Evolutionary conservation across 2,329 filamentous ascomycete genomes (phyloP), one percentile per base, ranked within the genome.

Genomic region (Epichloe uncinata): DNA sequence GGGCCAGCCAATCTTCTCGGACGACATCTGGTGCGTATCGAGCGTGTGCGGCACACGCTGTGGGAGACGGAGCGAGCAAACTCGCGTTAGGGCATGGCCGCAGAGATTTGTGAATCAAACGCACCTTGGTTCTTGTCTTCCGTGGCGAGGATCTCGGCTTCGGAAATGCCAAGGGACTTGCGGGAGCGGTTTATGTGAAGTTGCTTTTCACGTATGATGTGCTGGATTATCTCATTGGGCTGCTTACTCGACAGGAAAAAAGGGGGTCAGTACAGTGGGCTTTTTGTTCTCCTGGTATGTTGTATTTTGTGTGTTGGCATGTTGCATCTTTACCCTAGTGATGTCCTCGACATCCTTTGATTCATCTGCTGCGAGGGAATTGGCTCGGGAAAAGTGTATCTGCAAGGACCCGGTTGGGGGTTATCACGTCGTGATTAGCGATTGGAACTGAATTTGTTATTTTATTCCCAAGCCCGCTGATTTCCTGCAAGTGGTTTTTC

Each of bases 101-200:
- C n/a, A n/a, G n/a, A n/a, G n/a, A n/a, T n/a, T n/a, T n/a, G n/a
- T n/a, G n/a, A n/a, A n/a, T n/a, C n/a, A n/a, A 20, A 43, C 35
- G 11, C 16, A 50, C 85, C 83, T 72, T 84, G 80, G 44, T 80
- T 81, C 62, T 80, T 81, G 62, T 96, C 91, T 53, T 86, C 79
- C 1, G 82, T 79, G 13, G 70, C 70, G 58, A 85, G 81, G 55
- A 97, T 85, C 42, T 91, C 78, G 41, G 79, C 72, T 51, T 81
- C 78, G 0, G 83, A 79, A 42, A 97, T 74, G 3, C 87, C 88
- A 59, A 95, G 94, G 3, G 77, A 77, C 56, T 80, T 73, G 69
- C 91, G 97, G 66, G 95, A 96, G 66, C 95, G 95, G 43, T 79
- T 72, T 41, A 94, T 71, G 63, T 96, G 91, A 5, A 96, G 72